These are phyloP conservation scores for Cyclotella choctawhatcheeana DNA, from an alignment of 108 stramenopile genomes.

Conservation along the genomic window DNA sequence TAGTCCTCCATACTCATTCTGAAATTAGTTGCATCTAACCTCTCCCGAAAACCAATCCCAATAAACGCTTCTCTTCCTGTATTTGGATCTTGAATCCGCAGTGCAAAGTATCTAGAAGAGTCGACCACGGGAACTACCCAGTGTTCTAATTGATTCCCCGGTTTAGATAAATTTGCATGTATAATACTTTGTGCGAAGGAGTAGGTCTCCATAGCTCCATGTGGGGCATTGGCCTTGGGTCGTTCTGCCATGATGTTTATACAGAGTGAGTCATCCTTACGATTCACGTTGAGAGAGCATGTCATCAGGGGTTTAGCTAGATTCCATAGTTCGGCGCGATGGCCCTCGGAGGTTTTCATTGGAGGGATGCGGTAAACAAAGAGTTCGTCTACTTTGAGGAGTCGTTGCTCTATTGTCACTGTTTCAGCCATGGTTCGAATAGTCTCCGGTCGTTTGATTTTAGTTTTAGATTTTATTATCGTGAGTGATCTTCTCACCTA, in stretches of 20 bases:
- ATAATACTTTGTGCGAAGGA: conserved; percentile 54
- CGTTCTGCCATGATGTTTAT: conserved; percentile 50
- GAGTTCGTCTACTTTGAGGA: conserved; percentile 72
- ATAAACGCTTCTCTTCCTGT: conserved; percentile 73
- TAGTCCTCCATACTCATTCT: conserved; percentile 75
- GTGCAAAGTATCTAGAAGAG: conserved; percentile 81
- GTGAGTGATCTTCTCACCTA: too few species aligned
- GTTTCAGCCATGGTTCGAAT: conserved; percentile 19
- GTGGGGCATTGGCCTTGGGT: conserved; percentile 35
- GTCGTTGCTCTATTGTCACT: conserved; percentile 60
- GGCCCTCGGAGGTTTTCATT: conserved; percentile 66
- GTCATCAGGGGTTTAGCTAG: conserved; percentile 71
- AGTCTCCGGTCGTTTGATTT: too few species aligned
- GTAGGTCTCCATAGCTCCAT: conserved; percentile 40
- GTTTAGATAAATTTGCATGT: conserved; percentile 21
- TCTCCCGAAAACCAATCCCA: conserved; percentile 84
- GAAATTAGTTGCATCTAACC: conserved; percentile 84
- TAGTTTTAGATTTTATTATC: too few species aligned
- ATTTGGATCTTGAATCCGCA: conserved; percentile 72
- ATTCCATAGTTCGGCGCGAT: conserved; percentile 84
- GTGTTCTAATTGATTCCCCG: conserved; percentile 59
- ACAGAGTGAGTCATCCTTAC: conserved; percentile 37
- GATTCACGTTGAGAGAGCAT: conserved; percentile 50
- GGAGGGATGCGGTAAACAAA: conserved; percentile 86
- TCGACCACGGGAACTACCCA: conserved; percentile 81